Conservation (phyloP, 257 asterid species). For the Anisodus acutangulus region DNA sequence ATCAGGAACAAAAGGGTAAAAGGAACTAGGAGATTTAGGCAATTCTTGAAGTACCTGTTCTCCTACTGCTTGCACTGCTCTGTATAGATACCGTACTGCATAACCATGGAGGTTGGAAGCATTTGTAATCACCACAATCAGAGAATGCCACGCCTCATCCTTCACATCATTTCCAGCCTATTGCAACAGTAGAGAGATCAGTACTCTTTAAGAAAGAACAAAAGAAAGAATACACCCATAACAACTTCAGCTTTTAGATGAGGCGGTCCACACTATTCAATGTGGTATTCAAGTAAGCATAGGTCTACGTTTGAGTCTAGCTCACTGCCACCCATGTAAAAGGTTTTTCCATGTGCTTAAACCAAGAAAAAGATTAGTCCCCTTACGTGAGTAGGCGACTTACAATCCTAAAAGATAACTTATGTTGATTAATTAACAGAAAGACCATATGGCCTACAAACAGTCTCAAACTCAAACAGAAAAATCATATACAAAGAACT, state of each 20-base stretch:
- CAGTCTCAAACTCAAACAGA: slow-evolving; percentile 11
- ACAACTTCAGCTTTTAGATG: slow-evolving; percentile 10
- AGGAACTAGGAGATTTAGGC: slow-evolving; percentile 23
- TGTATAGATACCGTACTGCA: slow-evolving; percentile 79
- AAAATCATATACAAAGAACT: slow-evolving; percentile 30
- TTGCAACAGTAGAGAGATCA: slow-evolving; percentile 32
- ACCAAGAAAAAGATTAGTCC: slow-evolving; percentile 8
- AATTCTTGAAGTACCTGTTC: slow-evolving; percentile 66
- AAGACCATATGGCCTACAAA: slow-evolving; percentile 28
- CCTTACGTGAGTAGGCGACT: not conserved
- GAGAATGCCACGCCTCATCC: slow-evolving; percentile 98
- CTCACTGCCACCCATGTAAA: not conserved
- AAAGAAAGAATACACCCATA: not conserved
- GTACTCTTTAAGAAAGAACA: slow-evolving; percentile 21
- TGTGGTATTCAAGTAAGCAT: slow-evolving; percentile 1
- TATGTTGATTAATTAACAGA: slow-evolving; percentile 14
- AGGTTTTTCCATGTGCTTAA: not conserved
- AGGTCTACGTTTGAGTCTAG: not conserved
- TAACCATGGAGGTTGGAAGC: slow-evolving; percentile 93
- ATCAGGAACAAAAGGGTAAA: slow-evolving; percentile 21
- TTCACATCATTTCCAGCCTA: slow-evolving; percentile 95
- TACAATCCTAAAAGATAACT: not conserved
- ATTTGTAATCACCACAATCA: slow-evolving; percentile 85
- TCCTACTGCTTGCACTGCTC: slow-evolving; percentile 67
- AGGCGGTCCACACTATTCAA: not conserved